Percentiles rank a stretch among this genome's conserved stretches.
Evolutionary conservation across 164 flowering plant genomes (phyloP).

Genomic region (Cinnamomum micranthum): DNA sequence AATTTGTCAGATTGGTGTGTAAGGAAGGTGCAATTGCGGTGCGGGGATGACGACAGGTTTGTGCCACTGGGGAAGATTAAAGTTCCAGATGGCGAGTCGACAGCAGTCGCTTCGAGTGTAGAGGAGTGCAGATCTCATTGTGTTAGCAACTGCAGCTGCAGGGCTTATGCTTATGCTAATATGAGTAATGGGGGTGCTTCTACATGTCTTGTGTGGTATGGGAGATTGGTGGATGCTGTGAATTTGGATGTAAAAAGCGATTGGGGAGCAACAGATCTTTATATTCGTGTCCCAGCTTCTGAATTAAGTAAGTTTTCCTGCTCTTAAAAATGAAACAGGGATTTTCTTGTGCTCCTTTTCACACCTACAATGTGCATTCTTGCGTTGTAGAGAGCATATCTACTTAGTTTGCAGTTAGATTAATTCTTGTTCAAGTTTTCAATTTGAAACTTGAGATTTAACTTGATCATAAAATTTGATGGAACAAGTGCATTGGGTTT

Average conservation of each 20-base stretch:
- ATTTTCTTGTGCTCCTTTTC: too few relatives aligned
- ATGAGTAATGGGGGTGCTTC: background rate
- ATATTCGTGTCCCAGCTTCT: slow-evolving; percentile 5
- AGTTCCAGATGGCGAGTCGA: slow-evolving; percentile 14
- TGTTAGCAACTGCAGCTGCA: slow-evolving; percentile 7
- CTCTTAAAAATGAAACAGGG: too few relatives aligned
- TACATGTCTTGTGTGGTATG: slow-evolving; percentile 7
- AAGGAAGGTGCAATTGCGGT: slow-evolving; percentile 4
- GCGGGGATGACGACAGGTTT: slow-evolving; percentile 2
- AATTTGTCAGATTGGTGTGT: slow-evolving; percentile 13
- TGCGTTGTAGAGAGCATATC: too few relatives aligned
- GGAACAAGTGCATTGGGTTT: too few relatives aligned
- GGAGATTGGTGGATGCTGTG: background rate
- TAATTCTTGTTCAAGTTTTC: background rate
- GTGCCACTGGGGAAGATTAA: background rate
- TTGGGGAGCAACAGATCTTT: background rate
- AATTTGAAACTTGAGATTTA: too few relatives aligned
- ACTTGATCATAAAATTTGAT: too few relatives aligned
- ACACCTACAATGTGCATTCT: too few relatives aligned
- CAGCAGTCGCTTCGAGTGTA: background rate
- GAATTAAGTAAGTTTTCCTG: background rate
- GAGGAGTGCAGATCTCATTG: slow-evolving; percentile 6
- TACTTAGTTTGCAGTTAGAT: too few relatives aligned
- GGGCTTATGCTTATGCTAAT: slow-evolving; percentile 7
- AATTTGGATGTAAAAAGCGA: background rate